Evolutionary conservation across 164 flowering plant genomes (phyloP).

Genomic region (Paratinospora sagittata): DNA sequence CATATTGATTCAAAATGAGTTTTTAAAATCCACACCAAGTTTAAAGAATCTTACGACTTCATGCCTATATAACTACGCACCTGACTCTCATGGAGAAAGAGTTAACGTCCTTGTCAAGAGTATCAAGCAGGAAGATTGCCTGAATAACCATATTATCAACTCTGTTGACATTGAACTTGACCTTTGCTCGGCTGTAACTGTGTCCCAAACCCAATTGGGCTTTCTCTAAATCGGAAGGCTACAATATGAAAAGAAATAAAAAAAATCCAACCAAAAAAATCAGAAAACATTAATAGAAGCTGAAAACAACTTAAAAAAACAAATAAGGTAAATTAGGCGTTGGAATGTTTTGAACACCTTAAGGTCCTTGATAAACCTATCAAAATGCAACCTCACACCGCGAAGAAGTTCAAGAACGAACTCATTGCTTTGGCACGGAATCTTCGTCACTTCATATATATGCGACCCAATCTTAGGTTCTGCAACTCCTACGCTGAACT

Average conservation of each 20-base stretch:
- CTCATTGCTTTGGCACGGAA: constrained; percentile 73
- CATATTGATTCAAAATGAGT: too few relatives aligned
- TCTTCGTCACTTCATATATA: too few relatives aligned
- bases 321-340: background rate
- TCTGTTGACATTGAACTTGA: too few relatives aligned
- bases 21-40: too few relatives aligned
- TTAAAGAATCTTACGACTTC: too few relatives aligned
- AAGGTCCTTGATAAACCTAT: constrained; percentile 72
- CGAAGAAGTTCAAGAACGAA: constrained; percentile 81
- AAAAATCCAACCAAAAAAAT: background rate
- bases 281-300: background rate
- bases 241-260: constrained; percentile 1
- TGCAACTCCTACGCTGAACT: constrained; percentile 68
- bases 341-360: constrained; percentile 45
- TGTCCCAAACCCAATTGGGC: constrained; percentile 99
- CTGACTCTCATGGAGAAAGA: too few relatives aligned
- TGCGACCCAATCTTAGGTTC: constrained; percentile 94
- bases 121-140: too few relatives aligned
- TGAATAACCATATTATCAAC: too few relatives aligned
- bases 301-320: background rate
- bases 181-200: too few relatives aligned
- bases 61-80: too few relatives aligned
- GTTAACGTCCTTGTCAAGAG: too few relatives aligned
- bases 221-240: constrained; percentile 88
- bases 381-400: constrained; percentile 83